Evolutionary conservation across 495 filamentous ascomycete species (phyloP).

Genomic region (Aspergillus baeticus): DNA sequence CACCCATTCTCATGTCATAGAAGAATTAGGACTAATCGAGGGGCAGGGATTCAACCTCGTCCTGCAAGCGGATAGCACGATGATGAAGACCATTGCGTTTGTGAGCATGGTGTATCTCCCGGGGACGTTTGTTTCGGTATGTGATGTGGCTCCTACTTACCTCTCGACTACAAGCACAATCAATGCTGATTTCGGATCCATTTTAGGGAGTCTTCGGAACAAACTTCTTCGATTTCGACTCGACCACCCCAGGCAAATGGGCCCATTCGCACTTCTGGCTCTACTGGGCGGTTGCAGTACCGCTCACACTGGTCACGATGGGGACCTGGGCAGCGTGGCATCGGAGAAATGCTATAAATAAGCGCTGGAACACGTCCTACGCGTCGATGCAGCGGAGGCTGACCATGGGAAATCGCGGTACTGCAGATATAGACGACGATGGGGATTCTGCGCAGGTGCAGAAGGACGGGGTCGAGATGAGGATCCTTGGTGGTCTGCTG

Average conservation of each 20-base stretch:
- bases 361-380: too few species aligned
- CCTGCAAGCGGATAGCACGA: not conserved
- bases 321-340: too few species aligned
- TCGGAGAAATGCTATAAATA: too few species aligned
- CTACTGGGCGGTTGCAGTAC: constrained; percentile 1
- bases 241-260: not conserved
- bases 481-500: too few species aligned
- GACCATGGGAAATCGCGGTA: too few species aligned
- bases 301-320: not conserved
- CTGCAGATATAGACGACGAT: too few species aligned
- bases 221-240: constrained; percentile 2
- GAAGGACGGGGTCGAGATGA: too few species aligned
- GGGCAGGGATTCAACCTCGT: constrained; percentile 1
- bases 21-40: not conserved
- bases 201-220: constrained; percentile 1
- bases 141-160: not conserved
- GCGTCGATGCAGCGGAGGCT: too few species aligned
- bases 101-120: constrained; percentile 7
- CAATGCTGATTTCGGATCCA: not conserved
- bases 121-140: constrained; percentile 8
- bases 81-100: constrained; percentile 5
- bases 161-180: not conserved
- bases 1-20: not conserved
- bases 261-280: not conserved
- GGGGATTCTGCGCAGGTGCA: too few species aligned